Conservation (phyloP, 176 grass and related monocot genomes). For the Eragrostis curvula region DNA sequence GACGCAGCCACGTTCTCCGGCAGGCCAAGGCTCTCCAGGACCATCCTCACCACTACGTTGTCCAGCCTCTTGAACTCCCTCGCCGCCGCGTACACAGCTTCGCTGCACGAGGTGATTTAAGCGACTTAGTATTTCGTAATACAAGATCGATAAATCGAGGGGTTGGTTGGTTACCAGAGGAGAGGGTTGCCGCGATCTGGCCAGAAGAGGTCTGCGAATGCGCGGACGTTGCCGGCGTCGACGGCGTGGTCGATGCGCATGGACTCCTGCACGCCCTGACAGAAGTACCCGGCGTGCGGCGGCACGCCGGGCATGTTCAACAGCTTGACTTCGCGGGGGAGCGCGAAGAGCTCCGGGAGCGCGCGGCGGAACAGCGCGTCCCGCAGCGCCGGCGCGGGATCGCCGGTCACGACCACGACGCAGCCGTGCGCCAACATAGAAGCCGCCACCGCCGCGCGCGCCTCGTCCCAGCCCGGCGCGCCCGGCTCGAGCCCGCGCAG, state of each 20-base stretch:
- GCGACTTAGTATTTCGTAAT: no score
- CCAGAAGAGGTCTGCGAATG: background rate
- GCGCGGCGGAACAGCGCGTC: background rate
- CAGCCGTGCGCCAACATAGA: background rate
- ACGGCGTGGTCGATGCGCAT: background rate
- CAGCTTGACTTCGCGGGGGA: background rate
- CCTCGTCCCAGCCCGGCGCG: background rate
- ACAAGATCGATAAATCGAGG: no score
- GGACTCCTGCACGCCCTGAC: background rate
- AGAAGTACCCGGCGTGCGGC: background rate
- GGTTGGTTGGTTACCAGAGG: background rate
- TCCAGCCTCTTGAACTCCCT: background rate
- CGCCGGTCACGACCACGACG: background rate
- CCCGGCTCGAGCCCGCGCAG: background rate
- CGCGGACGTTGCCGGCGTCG: background rate
- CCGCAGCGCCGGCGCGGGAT: background rate
- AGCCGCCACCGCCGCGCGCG: background rate
- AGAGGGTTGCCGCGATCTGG: background rate
- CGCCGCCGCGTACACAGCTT: background rate
- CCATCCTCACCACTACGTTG: background rate
- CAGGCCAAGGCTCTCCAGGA: background rate
- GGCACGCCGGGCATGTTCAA: background rate
- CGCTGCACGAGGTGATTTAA: background rate
- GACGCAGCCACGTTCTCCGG: background rate
- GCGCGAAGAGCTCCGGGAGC: background rate